Base-by-base conservation (phyloP, 495 filamentous ascomycete species). In the Lentithecium fluviatile region DNA sequence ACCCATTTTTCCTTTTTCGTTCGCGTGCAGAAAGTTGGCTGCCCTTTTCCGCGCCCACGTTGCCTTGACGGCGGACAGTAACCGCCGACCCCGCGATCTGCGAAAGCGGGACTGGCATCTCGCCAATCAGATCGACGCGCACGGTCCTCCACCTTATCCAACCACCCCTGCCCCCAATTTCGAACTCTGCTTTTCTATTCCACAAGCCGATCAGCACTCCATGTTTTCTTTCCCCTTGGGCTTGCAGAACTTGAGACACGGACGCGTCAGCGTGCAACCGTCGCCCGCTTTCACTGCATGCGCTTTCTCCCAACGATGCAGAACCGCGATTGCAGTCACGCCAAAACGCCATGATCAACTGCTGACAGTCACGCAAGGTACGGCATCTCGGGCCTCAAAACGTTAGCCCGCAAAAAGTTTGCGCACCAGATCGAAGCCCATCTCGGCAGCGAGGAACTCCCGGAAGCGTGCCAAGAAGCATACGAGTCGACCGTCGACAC, bases 351-450 rank as follows among this genome's bases (percentile, higher is more conserved):
- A 40, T 6, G 26, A 54, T 15, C n/a, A 25, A 60, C 49, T 36
- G 26, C 60, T 60, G 32, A 60, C 50, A 42, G 12, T 3, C 36
- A 19, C 20, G 20, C 50, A 57, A 73, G 71, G 50, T 80, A 79
- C 64, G 70, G 70, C 56, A 75, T 81, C 50, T 32, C 64, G 6
- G 70, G 68, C 6, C 67, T 80, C 11, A 76, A 76, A 55, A 40
- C 68, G 4, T 67, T 79, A 12, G 71, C 78, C 10, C 60, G 64
- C 13, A 52, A 57, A 17, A 79, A 76, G 65, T 77, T 81, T 64
- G 64, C 69, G 21, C 47, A 46, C 23, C 65, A 67, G 34, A 56
- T 76, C 42, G 59, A 59, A 8, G 50, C 61, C 20, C 56, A 70
- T 49, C 73, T 65, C 64, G 55, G 69, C 34, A 69, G 65, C 24